Evolutionary conservation across 2,329 filamentous ascomycete genomes (phyloP), one percentile per base, ranked within the genome.

Genomic region (Colletotrichum somersetense): DNA sequence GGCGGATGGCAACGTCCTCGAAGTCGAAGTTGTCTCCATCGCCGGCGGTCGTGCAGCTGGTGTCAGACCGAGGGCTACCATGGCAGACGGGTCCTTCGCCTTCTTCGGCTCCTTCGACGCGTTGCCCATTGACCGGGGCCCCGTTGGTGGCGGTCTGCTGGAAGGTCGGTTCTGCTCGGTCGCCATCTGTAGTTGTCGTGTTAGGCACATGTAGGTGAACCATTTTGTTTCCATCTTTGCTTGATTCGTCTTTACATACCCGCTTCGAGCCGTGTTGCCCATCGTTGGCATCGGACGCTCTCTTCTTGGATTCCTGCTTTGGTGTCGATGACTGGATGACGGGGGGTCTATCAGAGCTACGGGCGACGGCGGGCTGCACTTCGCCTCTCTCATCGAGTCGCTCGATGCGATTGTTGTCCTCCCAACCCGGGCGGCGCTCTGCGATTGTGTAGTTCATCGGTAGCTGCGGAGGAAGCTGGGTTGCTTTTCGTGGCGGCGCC

Each of bases 41-140:
- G 82, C 76, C 3, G 82, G 81, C 56, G 83, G 82, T 48, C 85
- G 80, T 71, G 84, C 81, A 8, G 85, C 85, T 30, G 86, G 85
- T 14, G 77, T 80, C 74, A 89, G 77, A 8, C 86, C 86, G 57
- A 88, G 79, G 26, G 86, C 83, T 67, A 85, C 83, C 85, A 88
- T 86, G 23, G 86, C 87, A 2, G 86, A 86, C 2, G 86, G 86
- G 66, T 89, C 87, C 11, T 76, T 79, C 11, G 80, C 77, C 55
- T 78, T 77, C 35, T 71, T 75, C 30, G 77, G 74, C 16, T 75
- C 74, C 62, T 73, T 78, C 53, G 53, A 40, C 20, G 53, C 26
- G 5, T 58, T 53, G 61, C 46, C 46, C 71, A 66, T 72, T 50
- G 65, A 65, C 33, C 56, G 72, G n/a, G 74, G 73, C 16, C 73